phyloP scores from a whole-genome alignment of 1,284 basidiomycete genomes.

The Boletus smithii region DNA sequence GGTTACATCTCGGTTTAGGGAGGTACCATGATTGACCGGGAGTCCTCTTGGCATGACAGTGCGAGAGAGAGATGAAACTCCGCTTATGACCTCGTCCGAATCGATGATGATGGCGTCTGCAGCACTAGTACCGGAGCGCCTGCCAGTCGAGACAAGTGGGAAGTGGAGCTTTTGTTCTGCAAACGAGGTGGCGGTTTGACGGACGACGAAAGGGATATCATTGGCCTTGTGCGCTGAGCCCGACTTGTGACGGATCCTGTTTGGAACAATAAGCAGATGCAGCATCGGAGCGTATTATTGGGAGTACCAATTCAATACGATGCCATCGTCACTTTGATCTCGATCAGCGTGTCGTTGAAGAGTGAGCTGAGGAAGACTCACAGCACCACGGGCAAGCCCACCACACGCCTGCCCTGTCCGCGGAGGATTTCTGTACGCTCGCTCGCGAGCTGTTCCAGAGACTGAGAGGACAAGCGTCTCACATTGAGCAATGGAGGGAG shows the following conservation, averaged over 20 bases:
- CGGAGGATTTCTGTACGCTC: slow-evolving; percentile 22
- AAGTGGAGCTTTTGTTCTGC: not conserved
- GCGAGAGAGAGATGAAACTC: not conserved
- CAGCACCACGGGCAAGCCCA: slow-evolving; percentile 29
- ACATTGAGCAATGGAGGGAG: slow-evolving; percentile 10
- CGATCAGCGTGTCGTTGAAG: slow-evolving; percentile 9
- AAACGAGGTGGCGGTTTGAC: not conserved
- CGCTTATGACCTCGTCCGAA: slow-evolving; percentile 17
- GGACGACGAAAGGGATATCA: not conserved
- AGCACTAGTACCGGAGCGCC: slow-evolving; percentile 12
- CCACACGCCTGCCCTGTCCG: slow-evolving; percentile 23
- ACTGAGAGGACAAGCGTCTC: slow-evolving; percentile 9
- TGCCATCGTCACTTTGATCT: slow-evolving; percentile 28
- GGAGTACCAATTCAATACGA: slow-evolving; percentile 32
- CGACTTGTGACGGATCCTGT: slow-evolving; percentile 19
- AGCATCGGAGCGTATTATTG: not conserved
- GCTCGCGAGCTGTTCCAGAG: slow-evolving; percentile 16
- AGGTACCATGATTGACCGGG: not conserved
- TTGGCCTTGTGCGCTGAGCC: slow-evolving; percentile 1
- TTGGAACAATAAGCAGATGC: slow-evolving; percentile 10
- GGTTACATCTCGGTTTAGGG: slow-evolving; percentile 2
- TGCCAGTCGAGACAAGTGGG: not conserved
- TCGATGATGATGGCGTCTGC: slow-evolving; percentile 23
- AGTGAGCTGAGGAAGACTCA: slow-evolving; percentile 13
- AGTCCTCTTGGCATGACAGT: not conserved